Evolutionary conservation across 345 rosid genomes (phyloP).

Genomic region (Turnera subulata): DNA sequence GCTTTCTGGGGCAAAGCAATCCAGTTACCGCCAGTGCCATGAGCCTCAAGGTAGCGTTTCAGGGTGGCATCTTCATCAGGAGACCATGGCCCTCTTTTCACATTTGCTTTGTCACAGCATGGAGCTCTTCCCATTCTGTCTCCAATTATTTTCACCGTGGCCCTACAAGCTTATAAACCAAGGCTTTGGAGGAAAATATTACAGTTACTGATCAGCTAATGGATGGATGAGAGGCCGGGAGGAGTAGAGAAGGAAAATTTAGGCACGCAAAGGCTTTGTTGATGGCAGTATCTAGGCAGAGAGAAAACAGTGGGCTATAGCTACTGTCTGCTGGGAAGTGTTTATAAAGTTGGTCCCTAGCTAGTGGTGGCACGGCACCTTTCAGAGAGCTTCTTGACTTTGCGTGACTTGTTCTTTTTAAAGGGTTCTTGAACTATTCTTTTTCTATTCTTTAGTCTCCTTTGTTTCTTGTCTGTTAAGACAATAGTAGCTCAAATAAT

Average conservation of each 20-base stretch:
- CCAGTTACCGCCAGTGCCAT: slow-evolving; percentile 85
- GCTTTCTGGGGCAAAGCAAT: slow-evolving; percentile 78
- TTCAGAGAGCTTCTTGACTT: not conserved
- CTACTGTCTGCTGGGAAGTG: not conserved
- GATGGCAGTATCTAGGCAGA: not conserved
- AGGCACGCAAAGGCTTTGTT: not conserved
- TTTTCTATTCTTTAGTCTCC: not conserved
- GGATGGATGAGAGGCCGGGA: too few relatives aligned
- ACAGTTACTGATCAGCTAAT: too few relatives aligned
- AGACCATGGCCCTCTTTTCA: slow-evolving; percentile 92
- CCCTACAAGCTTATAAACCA: not conserved
- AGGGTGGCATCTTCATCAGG: slow-evolving; percentile 89
- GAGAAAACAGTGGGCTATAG: slow-evolving; percentile 1
- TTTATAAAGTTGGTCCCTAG: not conserved
- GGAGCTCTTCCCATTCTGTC: slow-evolving; percentile 82
- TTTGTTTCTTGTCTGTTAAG: not conserved
- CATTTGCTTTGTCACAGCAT: slow-evolving; percentile 83
- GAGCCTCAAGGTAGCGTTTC: slow-evolving; percentile 52
- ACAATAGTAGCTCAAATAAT: not conserved
- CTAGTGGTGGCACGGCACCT: too few relatives aligned
- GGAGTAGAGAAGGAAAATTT: not conserved
- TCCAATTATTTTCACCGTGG: not conserved
- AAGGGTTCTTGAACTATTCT: too few relatives aligned
- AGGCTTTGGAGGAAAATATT: not conserved
- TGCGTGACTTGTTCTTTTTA: slow-evolving; percentile 1